Evolutionary conservation across 192 early-diverging fungal genomes (phyloP), one percentile per base, ranked within the genome.

Genomic region (Rhizoclosmatium globosum): DNA sequence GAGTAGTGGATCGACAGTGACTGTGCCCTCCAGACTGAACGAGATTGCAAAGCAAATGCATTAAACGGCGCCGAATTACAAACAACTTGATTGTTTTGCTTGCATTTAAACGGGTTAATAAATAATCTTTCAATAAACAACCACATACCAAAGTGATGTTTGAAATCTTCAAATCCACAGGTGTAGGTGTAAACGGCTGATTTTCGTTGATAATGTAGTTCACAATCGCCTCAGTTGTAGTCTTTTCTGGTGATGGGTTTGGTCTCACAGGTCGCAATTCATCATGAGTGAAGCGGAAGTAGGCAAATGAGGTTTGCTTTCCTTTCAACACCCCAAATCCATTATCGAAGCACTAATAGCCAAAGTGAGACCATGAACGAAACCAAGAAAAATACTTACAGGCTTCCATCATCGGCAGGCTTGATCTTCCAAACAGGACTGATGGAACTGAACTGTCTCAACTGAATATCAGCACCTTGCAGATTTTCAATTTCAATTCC

Each of bases 401-500:
- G 1, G 4, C 7, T 17, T 46, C 79, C 60, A 1, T 82, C 85
- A 68, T 82, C 88, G 2, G 90, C 80, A 17, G 91, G 85, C 3
- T 85, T 83, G 41, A 95, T 89, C 3, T 79, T 69, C 95, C 95
- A 96, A 2, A 83, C 78, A 42, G 94, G 90, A 77, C 93, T 94
- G 47, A 91, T 81, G 21, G 91, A 88, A 3, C 92, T 88, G 4
- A 96, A 81, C 69, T 96, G 94, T 9, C 81, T 71, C 59, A 95
- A 78, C 7, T 91, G 85, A 64, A 96, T 85, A 65, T 90, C 80
- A 42, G 85, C 79, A 50, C 58, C 72, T 43, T 92, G 93, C 50
- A 95, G 73, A 74, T 95, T 95, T 74, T 95, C 94, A 85, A 97
- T 87, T 89, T 99, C 98, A 47, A 99, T 90, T 2, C 96, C 97